Evolutionary conservation across 2,329 filamentous ascomycete genomes (phyloP).

Genomic region (Pseudopyrenochaeta lycopersici): DNA sequence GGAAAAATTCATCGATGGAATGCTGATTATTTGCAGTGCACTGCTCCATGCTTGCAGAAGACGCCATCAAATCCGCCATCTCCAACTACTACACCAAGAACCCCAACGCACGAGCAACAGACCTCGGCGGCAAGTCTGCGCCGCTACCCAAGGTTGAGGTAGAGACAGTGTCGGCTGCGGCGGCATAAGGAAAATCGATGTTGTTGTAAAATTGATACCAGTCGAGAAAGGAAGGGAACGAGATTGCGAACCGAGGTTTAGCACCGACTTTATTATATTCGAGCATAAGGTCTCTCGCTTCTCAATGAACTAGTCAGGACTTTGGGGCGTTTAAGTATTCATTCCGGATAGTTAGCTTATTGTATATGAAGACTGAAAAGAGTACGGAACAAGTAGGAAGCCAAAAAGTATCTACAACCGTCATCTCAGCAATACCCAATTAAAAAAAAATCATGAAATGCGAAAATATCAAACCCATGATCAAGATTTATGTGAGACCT

Average conservation of each 20-base stretch:
- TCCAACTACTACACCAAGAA: slow-evolving; percentile 93
- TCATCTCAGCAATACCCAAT: slow-evolving; percentile 11
- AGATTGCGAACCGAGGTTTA: not conserved
- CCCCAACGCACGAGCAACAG: slow-evolving; percentile 75
- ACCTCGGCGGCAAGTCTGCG: slow-evolving; percentile 77
- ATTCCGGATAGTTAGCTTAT: slow-evolving; percentile 5
- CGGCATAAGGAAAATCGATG: slow-evolving; percentile 38
- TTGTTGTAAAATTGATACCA: slow-evolving; percentile 33
- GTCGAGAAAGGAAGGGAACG: not conserved
- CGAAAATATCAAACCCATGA: not conserved
- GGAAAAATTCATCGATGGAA: slow-evolving; percentile 2
- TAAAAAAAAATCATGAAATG: slow-evolving; percentile 5
- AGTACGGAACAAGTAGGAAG: not conserved
- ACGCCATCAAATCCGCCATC: slow-evolving; percentile 92
- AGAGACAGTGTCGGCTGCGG: slow-evolving; percentile 58
- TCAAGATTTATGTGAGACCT: no score
- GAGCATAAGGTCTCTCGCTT: slow-evolving; percentile 16
- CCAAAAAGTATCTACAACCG: not conserved
- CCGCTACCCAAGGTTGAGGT: slow-evolving; percentile 73
- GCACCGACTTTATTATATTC: slow-evolving; percentile 2
- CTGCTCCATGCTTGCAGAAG: slow-evolving; percentile 91
- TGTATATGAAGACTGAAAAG: slow-evolving; percentile 11
- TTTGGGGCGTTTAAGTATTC: slow-evolving; percentile 21
- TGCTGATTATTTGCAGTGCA: slow-evolving; percentile 67
- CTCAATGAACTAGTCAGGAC: slow-evolving; percentile 9